Evolutionary conservation across 106 monocot genomes (phyloP), one percentile per base, ranked within the genome.

Genomic region (Ottelia alismoides): DNA sequence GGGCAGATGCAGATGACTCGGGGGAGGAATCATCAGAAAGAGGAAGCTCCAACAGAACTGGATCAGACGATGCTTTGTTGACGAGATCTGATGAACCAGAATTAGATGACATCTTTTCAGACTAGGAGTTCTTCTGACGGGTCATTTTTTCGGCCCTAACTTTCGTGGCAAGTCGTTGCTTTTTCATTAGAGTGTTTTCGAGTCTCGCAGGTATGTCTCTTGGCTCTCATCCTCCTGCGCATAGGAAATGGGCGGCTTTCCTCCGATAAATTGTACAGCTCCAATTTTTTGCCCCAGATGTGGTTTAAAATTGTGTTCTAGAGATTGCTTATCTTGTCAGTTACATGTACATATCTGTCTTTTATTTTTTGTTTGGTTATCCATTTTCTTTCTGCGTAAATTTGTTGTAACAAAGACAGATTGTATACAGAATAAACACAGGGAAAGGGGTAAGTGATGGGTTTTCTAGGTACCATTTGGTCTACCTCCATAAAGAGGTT

Each of bases 41-140:
- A 30, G 60, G 48, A 16, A 19, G n/a, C 17, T 20, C 6, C 0
- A 61, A 66, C 67, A 74, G 44, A 45, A 57, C 69, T 0, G 56
- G 60, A 14, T 45, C 62, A 30, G 74, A 69, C 11, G 51, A 83
- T 63, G 70, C 70, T 57, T n/a, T 19, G 0, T 40, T 61, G 17
- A 31, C 52, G 53, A 79, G 57, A 46, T 25, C 48, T 0, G 83
- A 83, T 29, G 83, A 80, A 20, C 60, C 66, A 22, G 83, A 83
- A 24, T 57, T 76, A 29, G 79, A 89, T 31, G 88, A 83, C 22
- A 55, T 76, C 19, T 50, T 83, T 68, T 83, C 88, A 31, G 88
- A 89, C 27, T 46, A 59, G 26, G 27, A 25, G 43, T 27, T 55
- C 30, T 22, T 7, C 10, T 22, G 19, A 31, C 14, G 20, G 12